Percentiles rank a stretch among this genome's conserved stretches.
Conservation (phyloP, 2,329 filamentous ascomycete species). For the Onygenales sp. region DNA sequence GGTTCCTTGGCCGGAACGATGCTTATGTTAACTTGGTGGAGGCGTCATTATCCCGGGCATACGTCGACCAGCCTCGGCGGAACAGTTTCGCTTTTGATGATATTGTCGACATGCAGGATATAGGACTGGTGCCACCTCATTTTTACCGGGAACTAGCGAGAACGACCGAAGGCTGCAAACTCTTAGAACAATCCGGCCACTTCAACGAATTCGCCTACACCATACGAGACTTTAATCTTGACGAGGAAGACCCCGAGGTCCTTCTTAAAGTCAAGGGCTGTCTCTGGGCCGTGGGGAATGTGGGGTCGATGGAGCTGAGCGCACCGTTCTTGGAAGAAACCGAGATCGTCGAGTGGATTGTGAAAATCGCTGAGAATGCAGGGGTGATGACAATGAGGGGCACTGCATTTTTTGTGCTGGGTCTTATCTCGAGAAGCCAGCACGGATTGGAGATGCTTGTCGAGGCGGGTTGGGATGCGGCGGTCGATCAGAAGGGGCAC, state of each 20-base stretch:
- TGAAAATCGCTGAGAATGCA: constrained; percentile 78
- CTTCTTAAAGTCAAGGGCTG: constrained; percentile 94
- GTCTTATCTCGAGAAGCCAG: constrained; percentile 80
- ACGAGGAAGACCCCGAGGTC: constrained; percentile 73
- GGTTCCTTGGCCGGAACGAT: constrained; percentile 95
- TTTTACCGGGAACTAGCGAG: constrained; percentile 94
- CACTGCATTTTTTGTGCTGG: constrained; percentile 92
- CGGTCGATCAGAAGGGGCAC: constrained; percentile 70
- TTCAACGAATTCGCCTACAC: constrained; percentile 88
- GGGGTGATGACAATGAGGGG: constrained; percentile 88
- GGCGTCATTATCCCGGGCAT: constrained; percentile 82
- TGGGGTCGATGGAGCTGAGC: constrained; percentile 94
- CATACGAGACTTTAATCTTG: constrained; percentile 78
- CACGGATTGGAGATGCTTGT: constrained; percentile 87
- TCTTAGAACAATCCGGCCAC: constrained; percentile 86
- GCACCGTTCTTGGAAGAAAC: constrained; percentile 86
- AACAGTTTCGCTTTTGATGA: constrained; percentile 44
- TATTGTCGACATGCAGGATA: constrained; percentile 50
- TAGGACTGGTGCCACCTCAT: constrained; percentile 71
- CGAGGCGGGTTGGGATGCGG: constrained; percentile 87
- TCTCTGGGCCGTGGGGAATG: constrained; percentile 94
- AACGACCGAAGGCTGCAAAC: constrained; percentile 81
- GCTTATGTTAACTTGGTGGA: constrained; percentile 92
- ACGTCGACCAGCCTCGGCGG: constrained; percentile 46
- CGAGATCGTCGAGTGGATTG: constrained; percentile 78